phyloP scores from a whole-genome alignment of 108 stramenopile species.

The Nitzschia sp. region DNA sequence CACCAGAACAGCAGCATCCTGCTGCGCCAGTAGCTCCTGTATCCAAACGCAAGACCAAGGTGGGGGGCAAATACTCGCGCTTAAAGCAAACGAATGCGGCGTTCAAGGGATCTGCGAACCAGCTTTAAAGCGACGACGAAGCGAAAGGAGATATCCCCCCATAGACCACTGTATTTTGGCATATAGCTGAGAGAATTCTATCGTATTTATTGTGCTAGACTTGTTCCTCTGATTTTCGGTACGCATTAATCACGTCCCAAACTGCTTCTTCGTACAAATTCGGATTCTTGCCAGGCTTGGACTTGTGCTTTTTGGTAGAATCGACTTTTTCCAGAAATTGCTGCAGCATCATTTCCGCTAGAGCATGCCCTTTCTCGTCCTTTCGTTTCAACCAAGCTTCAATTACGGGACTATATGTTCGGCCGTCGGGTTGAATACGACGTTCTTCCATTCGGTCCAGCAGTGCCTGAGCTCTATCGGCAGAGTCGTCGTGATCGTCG shows the following conservation, averaged over 20 bases:
- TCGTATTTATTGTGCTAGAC: not conserved
- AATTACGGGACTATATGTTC: conserved; percentile 29
- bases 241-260: conserved; percentile 32
- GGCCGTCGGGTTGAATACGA: conserved; percentile 22
- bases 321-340: conserved; percentile 26
- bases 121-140: too few species aligned
- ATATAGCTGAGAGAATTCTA: not conserved
- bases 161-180: not conserved
- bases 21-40: conserved; percentile 26
- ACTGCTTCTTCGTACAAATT: conserved; percentile 24
- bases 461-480: conserved; percentile 25
- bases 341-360: conserved; percentile 25
- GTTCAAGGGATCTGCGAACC: conserved; percentile 69
- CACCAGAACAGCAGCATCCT: conserved; percentile 23
- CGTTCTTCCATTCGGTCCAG: conserved; percentile 27
- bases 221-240: conserved; percentile 2
- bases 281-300: not conserved
- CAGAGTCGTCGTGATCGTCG: conserved; percentile 12
- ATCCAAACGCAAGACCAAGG: conserved; percentile 74
- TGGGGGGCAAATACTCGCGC: conserved; percentile 76
- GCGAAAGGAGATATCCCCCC: too few species aligned
- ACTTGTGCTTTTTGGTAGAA: conserved; percentile 10
- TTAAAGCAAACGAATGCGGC: conserved; percentile 56
- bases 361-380: conserved; percentile 29
- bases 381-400: conserved; percentile 28